These are phyloP conservation scores for Phytophthora podocarpi DNA, from an alignment of 352 stramenopile species.

Conservation along the genomic window DNA sequence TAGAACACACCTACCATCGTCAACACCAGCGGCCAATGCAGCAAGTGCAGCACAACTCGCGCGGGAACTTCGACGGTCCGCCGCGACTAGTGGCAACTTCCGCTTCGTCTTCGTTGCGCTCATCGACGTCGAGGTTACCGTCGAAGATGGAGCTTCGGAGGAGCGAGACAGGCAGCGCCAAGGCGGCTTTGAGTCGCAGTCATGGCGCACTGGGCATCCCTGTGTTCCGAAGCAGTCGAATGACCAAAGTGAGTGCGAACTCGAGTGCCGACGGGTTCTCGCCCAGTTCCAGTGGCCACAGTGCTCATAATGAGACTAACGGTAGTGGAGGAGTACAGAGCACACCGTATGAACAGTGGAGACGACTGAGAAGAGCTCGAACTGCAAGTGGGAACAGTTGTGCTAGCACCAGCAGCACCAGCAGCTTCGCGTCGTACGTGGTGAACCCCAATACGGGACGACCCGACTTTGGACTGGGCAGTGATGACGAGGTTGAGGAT, in stretches of 20 bases:
- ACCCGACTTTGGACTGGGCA: constrained; percentile 47
- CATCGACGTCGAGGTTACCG: constrained; percentile 25
- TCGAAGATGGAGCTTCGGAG: constrained; percentile 28
- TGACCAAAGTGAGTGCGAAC: constrained; percentile 27
- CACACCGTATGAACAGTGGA: constrained; percentile 44
- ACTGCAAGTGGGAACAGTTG: constrained; percentile 75
- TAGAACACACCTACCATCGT: constrained; percentile 40
- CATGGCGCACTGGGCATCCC: constrained; percentile 41
- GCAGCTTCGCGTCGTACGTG: constrained; percentile 55
- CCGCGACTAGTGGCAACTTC: constrained; percentile 20
- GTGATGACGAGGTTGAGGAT: constrained; percentile 33
- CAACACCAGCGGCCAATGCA: constrained; percentile 22
- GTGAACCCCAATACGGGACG: constrained; percentile 46
- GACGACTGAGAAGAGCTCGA: constrained; percentile 48
- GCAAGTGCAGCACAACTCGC: constrained; percentile 9
- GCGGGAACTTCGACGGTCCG: constrained; percentile 14
- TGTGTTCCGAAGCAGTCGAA: constrained; percentile 51
- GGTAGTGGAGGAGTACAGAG: constrained; percentile 2
- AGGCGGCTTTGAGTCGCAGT: constrained; percentile 19
- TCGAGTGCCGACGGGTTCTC: constrained; percentile 19
- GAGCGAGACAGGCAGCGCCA: constrained; percentile 8
- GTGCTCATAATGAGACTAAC: neutral
- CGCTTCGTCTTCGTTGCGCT: constrained; percentile 9
- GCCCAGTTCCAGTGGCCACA: constrained; percentile 16
- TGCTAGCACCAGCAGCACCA: constrained; percentile 62